Evolutionary conservation across 163 green algal species (phyloP).

Genomic region (Trebouxiophyceae sp.): DNA sequence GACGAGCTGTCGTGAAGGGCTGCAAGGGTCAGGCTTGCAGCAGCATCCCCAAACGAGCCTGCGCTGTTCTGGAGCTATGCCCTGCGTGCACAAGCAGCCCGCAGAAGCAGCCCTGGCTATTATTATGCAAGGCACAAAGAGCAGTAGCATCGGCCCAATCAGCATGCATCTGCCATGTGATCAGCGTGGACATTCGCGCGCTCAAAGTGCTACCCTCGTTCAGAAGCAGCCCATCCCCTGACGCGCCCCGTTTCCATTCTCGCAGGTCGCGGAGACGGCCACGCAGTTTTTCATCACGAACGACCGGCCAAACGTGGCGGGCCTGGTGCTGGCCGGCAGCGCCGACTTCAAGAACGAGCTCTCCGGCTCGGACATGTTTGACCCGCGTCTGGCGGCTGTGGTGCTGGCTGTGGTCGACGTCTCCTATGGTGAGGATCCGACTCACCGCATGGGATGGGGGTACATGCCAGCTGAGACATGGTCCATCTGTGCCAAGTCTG

Average conservation of each 20-base stretch:
- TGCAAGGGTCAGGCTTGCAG: neutral
- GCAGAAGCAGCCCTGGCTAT: no score
- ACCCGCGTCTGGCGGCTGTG: conserved; percentile 79
- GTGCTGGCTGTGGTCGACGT: conserved; percentile 95
- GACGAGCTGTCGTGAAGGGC: no score
- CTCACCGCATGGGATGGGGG: neutral
- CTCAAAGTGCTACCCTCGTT: no score
- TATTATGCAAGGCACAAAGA: no score
- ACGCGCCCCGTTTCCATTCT: no score
- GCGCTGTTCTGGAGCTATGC: no score
- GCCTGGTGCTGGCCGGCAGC: conserved; percentile 87
- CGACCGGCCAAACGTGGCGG: conserved; percentile 89
- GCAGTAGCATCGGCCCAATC: no score
- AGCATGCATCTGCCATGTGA: no score
- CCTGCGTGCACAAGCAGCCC: no score
- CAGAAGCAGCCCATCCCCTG: no score
- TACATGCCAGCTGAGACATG: neutral
- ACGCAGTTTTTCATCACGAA: conserved; percentile 92
- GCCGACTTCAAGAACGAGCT: conserved; percentile 99
- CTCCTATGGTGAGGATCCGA: conserved; percentile 63
- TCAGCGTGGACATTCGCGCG: no score
- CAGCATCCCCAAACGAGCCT: no score
- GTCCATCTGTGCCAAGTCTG: neutral
- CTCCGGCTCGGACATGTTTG: conserved; percentile 91
- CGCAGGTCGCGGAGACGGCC: conserved; percentile 84